Base-by-base conservation (phyloP, 2,329 filamentous ascomycete species). In the Beauveria sp. region DNA sequence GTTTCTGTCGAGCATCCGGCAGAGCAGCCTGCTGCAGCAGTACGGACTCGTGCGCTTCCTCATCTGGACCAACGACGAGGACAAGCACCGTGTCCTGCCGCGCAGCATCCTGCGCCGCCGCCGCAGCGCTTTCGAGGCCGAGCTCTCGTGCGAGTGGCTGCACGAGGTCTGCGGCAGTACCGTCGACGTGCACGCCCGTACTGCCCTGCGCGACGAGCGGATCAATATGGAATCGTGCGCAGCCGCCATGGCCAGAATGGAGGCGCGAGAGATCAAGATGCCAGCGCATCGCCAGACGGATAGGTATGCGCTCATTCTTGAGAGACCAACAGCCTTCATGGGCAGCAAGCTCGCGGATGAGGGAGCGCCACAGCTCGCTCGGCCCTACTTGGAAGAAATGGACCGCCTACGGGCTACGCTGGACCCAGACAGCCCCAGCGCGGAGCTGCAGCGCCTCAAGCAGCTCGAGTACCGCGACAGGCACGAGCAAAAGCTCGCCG, bases 41-140 rank as follows among this genome's bases (percentile, higher is more conserved):
- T 93, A 91, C 70, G 93, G 93, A 3, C 81, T 87, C 20, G 86
- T 96, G 3, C 86, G 92, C 54, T 87, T 93, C 78, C 79, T 98
- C 1, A 70, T 93, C 45, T 93, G 92, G 86, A 69, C 86, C 3
- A 80, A 83, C 1, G 78, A 86, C 49, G 77, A 82, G 0, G 87
- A 91, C 61, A 85, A 85, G 65, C 68, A 73, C 7, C 64, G 72
- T 1, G 66, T 90, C 1, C 62, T 96, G 8, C 88, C 93, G 0
- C 82, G 82, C 58, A 75, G 77, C 2, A 69, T 89, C 3, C 72
- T 77, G 40, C 72, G 77, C 1, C 82, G 87, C n/a, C 79, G 74
- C 47, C 86, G 85, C 51, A 71, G 79, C 24, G 78, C 83, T 5
- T 70, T 89, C 5, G 78, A 88, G 58, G 77, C 82, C 1, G 86